Conservation (phyloP, 2,329 filamentous ascomycete species). For the Paraphaeosphaeria sporulosa region DNA sequence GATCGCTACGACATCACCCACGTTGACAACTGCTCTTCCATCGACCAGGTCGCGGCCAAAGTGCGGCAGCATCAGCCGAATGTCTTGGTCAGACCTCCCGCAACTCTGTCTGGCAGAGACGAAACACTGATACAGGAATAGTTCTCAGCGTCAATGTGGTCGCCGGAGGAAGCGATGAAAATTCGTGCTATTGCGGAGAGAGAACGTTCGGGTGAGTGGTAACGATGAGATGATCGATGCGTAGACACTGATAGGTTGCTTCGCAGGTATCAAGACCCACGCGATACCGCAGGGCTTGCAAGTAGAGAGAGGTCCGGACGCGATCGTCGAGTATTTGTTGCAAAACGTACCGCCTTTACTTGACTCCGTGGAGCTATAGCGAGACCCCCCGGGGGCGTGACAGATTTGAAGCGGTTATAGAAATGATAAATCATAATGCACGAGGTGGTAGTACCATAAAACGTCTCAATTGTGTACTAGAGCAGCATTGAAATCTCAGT, state of each 20-base stretch:
- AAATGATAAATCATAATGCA: neutral
- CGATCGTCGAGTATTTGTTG: constrained; percentile 61
- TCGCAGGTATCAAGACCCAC: constrained; percentile 56
- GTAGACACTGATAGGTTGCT: neutral
- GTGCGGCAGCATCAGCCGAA: constrained; percentile 63
- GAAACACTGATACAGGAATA: constrained; percentile 33
- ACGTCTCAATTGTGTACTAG: too few relatives aligned
- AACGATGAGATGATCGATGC: neutral
- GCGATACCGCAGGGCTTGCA: constrained; percentile 64
- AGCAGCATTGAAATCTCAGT: constrained; percentile 9
- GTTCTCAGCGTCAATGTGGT: constrained; percentile 71
- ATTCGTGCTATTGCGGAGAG: constrained; percentile 56
- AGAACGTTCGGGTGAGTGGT: constrained; percentile 47
- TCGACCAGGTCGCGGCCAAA: constrained; percentile 63
- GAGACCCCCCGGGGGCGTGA: neutral
- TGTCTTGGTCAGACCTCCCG: constrained; percentile 57
- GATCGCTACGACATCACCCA: constrained; percentile 70
- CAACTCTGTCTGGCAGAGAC: neutral
- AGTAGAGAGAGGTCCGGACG: constrained; percentile 62
- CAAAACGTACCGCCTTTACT: constrained; percentile 50
- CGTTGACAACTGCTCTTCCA: constrained; percentile 65
- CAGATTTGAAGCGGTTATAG: neutral
- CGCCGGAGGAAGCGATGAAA: constrained; percentile 56
- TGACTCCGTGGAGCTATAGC: constrained; percentile 17
- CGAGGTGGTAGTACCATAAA: neutral